phyloP scores from a whole-genome alignment of 106 monocot species.

The Phalaenopsis aphrodite region DNA sequence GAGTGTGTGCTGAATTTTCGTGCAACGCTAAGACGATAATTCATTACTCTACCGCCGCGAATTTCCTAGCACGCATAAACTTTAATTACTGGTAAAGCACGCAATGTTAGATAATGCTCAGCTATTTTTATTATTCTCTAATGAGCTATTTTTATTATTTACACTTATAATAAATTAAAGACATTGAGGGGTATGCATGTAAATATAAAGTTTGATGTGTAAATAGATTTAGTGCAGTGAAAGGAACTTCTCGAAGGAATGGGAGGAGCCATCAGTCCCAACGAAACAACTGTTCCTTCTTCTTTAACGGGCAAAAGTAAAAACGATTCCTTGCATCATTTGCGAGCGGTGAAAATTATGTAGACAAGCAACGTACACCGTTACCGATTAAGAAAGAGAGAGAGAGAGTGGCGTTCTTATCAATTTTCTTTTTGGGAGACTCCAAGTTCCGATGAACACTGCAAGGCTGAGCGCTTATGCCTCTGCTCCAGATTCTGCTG shows the following conservation, averaged over 20 bases:
- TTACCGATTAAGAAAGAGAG: neutral
- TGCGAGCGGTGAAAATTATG: conserved; percentile 3
- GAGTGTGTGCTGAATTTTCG: no score
- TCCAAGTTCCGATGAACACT: conserved; percentile 2
- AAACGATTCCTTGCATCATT: neutral
- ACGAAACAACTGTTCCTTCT: neutral
- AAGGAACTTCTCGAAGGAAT: neutral
- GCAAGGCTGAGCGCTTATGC: neutral
- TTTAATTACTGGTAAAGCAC: no score
- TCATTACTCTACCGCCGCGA: no score
- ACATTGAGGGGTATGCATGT: no score
- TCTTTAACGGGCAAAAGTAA: neutral
- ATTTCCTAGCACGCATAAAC: no score
- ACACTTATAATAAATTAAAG: no score
- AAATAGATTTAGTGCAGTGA: neutral
- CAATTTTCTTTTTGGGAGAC: neutral
- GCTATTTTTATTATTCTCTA: no score
- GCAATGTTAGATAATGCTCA: no score
- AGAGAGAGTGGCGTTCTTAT: neutral
- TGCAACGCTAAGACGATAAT: no score
- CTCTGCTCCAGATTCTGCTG: neutral
- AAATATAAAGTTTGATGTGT: no score
- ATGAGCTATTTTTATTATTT: no score
- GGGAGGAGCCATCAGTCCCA: neutral
- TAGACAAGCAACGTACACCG: neutral